Base-by-base conservation (phyloP, 225 moss, liverwort and hornwort species). In the Bryoerythrophyllum caledonicum region DNA sequence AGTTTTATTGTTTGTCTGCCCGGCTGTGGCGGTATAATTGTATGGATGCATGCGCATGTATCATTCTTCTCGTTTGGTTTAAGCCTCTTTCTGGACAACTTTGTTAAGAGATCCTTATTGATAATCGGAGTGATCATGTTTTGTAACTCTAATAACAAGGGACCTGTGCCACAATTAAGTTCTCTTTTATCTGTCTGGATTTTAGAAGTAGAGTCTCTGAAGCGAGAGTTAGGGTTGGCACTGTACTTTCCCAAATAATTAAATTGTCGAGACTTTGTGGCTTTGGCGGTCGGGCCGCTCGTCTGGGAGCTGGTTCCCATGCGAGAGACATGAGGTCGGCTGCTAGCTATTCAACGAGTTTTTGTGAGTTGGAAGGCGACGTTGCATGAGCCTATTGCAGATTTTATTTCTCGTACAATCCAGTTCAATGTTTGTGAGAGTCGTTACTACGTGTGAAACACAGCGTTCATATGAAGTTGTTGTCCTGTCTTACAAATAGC, bases 141-240 rank as follows among this genome's bases (percentile, higher is more conserved):
- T n/a, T 15, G 16, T 19, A 49, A 10, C 27, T 40, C 2, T n/a
- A 8, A 64, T 52, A 58, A 34, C 9, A 27, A 60, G 71, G 43
- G 3, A 52, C 19, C 51, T 30, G 30, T 32, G n/a, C 0, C 10
- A 30, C 21, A 63, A 37, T 32, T 8, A 52, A n/a, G n/a, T 52
- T 49, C 15, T 73, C 15, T 49, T 21, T 30, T 51, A 51, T 23
- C 25, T 52, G 62, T n/a, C 49, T 63, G 51, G 9, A 23, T 67
- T 62, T 23, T 23, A 32, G 67, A 57, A 55, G 38, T 7, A 13
- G 67, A 67, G 49, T 35, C 60, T 69, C 7, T 65, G 54, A 64
- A 30, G 3, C n/a, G 67, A 61, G 67, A 55, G 66, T 67, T 74
- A 65, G 76, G 72, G 60, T 65, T 71, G 17, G 61, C 54, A 21